Evolutionary conservation across 1,284 basidiomycete species (phyloP).

Genomic region (Melampsora abietis-canadensis): DNA sequence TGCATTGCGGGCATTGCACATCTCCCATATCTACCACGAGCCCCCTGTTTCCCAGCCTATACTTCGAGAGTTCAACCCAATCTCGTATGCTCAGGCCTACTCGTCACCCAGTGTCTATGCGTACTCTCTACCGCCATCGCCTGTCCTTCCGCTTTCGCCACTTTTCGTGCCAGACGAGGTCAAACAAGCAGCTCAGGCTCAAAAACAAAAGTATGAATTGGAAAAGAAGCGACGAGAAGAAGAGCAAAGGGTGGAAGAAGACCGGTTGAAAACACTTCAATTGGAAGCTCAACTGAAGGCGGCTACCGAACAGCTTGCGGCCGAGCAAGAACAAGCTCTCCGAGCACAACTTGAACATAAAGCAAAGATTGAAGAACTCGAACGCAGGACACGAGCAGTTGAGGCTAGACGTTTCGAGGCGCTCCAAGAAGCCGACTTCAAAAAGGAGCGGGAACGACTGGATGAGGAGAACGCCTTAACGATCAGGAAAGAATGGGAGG

Average conservation of each 20-base stretch:
- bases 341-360: slow-evolving; percentile 3
- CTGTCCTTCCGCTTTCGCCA: slow-evolving; percentile 15
- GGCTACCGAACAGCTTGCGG: slow-evolving; percentile 3
- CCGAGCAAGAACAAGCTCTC: slow-evolving; percentile 2
- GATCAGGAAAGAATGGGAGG: slow-evolving; percentile 6
- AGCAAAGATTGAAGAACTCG: not conserved
- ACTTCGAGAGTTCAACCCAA: slow-evolving; percentile 7
- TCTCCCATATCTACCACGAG: not conserved
- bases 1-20: not conserved
- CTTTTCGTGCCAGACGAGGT: slow-evolving; percentile 27
- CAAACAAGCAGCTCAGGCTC: slow-evolving; percentile 21
- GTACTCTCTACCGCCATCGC: slow-evolving; percentile 12
- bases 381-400: not conserved
- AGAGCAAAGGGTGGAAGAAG: slow-evolving; percentile 7
- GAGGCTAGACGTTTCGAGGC: not conserved
- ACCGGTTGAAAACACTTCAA: not conserved
- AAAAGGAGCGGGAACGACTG: slow-evolving; percentile 7
- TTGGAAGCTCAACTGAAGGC: slow-evolving; percentile 9
- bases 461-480: not conserved
- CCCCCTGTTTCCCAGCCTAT: not conserved
- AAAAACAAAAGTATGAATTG: not conserved
- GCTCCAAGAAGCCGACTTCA: not conserved
- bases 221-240: slow-evolving; percentile 3
- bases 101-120: slow-evolving; percentile 19
- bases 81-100: slow-evolving; percentile 28